Evolutionary conservation across 2,329 filamentous ascomycete genomes (phyloP).

Genomic region (Scopulariopsis brevicaulis): DNA sequence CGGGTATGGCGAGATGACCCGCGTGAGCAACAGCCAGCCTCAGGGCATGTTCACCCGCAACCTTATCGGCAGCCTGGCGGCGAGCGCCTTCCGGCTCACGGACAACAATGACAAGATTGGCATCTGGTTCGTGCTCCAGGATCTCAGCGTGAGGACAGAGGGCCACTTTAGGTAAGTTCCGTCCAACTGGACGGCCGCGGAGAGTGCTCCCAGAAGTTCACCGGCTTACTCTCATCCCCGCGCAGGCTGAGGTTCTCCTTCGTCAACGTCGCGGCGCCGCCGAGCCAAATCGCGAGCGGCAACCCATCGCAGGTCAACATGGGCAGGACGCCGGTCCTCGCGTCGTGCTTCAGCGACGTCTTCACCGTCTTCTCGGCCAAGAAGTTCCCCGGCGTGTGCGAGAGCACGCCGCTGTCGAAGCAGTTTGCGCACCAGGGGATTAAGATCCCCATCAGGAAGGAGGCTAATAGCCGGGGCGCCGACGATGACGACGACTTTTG

Average conservation of each 20-base stretch:
- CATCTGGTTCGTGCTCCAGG: slow-evolving; percentile 95
- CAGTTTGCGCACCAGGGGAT: slow-evolving; percentile 89
- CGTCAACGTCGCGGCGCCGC: slow-evolving; percentile 62
- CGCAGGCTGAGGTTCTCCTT: slow-evolving; percentile 57
- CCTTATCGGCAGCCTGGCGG: slow-evolving; percentile 81
- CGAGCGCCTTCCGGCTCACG: slow-evolving; percentile 74
- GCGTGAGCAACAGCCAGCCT: slow-evolving; percentile 34
- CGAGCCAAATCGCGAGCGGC: slow-evolving; percentile 20
- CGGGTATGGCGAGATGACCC: slow-evolving; percentile 17
- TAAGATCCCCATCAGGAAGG: slow-evolving; percentile 93
- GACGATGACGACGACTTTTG: slow-evolving; percentile 40
- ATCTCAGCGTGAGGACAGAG: slow-evolving; percentile 88
- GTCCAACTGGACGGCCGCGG: background rate
- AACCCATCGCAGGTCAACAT: slow-evolving; percentile 47
- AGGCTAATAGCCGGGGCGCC: slow-evolving; percentile 46
- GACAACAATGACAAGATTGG: slow-evolving; percentile 73
- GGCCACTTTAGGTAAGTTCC: slow-evolving; percentile 67
- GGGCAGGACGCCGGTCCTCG: slow-evolving; percentile 69
- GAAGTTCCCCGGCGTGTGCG: slow-evolving; percentile 95
- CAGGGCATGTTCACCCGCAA: slow-evolving; percentile 90
- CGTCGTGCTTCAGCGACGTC: slow-evolving; percentile 72
- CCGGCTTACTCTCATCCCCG: background rate
- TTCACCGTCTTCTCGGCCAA: slow-evolving; percentile 96
- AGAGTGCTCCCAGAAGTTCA: background rate
- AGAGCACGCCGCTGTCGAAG: slow-evolving; percentile 84